These are phyloP conservation scores for Dimargaris cristalligena DNA, from an alignment of 192 early-diverging fungal species.

Conservation along the genomic window DNA sequence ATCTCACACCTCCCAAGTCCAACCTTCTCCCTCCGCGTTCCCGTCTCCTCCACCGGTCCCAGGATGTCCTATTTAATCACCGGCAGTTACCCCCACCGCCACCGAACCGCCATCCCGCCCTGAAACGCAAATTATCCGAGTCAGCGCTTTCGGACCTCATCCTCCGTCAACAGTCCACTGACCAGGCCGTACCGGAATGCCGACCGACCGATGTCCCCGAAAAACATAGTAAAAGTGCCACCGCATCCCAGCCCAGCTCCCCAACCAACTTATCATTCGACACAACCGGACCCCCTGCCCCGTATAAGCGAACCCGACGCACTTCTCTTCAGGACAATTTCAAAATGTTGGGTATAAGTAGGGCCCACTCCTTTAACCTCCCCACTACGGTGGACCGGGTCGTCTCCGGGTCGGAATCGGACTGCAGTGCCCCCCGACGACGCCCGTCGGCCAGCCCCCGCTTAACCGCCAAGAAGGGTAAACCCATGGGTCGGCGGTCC, in stretches of 20 bases:
- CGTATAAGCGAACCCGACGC: too few relatives aligned
- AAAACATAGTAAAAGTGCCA: not conserved
- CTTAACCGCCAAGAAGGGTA: not conserved
- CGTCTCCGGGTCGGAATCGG: not conserved
- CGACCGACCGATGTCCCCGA: not conserved
- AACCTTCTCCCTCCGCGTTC: not conserved
- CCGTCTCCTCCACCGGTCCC: not conserved
- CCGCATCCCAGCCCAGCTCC: not conserved
- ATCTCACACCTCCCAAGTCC: not conserved
- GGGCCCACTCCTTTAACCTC: too few relatives aligned
- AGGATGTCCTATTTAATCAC: not conserved
- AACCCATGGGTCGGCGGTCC: not conserved
- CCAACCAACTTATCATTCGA: too few relatives aligned
- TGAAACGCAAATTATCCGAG: slow-evolving; percentile 5
- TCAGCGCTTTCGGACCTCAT: not conserved
- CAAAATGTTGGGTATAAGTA: too few relatives aligned
- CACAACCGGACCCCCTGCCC: too few relatives aligned
- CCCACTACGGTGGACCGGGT: not conserved
- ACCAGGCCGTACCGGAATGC: not conserved
- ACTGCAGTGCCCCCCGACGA: not conserved
- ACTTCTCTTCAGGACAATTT: not conserved
- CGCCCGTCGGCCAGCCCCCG: not conserved
- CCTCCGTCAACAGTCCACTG: not conserved
- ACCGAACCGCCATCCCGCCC: not conserved
- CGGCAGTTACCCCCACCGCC: not conserved